A percentile compares a stretch with the other conserved stretches of the same genome.
Conservation (phyloP, 2,329 filamentous ascomycete species). For the Dothideomycetes sp. region DNA sequence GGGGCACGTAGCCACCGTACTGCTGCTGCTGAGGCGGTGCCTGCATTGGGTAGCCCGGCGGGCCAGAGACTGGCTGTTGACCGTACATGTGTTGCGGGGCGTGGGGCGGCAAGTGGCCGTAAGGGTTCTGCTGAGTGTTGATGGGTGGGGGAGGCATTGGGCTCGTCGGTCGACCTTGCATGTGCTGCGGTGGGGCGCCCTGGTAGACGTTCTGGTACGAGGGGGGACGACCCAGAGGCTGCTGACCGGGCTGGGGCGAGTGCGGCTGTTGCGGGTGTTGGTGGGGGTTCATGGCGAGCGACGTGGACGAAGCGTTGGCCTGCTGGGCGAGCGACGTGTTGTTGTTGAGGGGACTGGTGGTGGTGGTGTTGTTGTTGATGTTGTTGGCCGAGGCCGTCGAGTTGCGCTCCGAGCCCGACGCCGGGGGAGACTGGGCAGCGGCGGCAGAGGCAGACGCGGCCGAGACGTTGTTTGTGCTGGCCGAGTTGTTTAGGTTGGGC, state of each 20-base stretch:
- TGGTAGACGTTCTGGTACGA: constrained; percentile 51
- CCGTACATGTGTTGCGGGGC: constrained; percentile 32
- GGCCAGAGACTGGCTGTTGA: constrained; percentile 27
- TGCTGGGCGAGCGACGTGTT: not conserved
- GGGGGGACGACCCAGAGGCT: constrained; percentile 51
- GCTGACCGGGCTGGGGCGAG: constrained; percentile 33
- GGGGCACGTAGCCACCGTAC: constrained; percentile 14
- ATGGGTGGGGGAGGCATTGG: constrained; percentile 37
- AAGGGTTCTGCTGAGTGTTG: constrained; percentile 40
- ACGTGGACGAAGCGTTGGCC: constrained; percentile 33
- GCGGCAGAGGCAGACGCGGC: constrained; percentile 18
- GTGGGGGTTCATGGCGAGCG: constrained; percentile 39
- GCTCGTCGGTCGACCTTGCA: constrained; percentile 40
- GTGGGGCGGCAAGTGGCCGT: constrained; percentile 26
- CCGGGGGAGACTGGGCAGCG: constrained; percentile 27
- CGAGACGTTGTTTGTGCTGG: constrained; percentile 22
- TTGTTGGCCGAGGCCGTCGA: constrained; percentile 27
- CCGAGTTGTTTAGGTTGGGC: constrained; percentile 17
- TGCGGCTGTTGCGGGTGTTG: constrained; percentile 31
- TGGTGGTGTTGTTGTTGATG: too few relatives aligned
- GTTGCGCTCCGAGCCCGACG: constrained; percentile 22
- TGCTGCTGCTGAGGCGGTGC: constrained; percentile 19
- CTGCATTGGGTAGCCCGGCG: constrained; percentile 31
- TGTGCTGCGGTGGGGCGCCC: constrained; percentile 33
- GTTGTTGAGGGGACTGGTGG: constrained; percentile 34